Base-by-base conservation (phyloP, 768 basidiomycete genomes). In the Lyophyllum atratum region DNA sequence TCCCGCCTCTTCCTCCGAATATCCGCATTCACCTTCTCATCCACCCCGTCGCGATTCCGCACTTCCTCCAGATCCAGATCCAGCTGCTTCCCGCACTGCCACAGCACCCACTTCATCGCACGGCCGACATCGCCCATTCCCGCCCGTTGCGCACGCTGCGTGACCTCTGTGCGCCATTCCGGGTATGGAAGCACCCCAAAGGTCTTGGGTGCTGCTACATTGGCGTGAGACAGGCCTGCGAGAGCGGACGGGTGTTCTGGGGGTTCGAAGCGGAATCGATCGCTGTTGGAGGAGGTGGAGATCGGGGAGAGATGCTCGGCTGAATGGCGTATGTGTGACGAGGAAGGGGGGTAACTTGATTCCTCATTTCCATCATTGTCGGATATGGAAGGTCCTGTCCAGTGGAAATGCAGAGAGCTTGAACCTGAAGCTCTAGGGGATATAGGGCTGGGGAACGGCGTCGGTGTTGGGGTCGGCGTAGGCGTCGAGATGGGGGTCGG, bases 151-250 rank as follows among this genome's bases (percentile, higher is more conserved):
- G 87, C 87, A 40, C 78, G 75, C 39, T 76, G 71, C 1, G 83
- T 74, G 0, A 85, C 64, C 2, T 76, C 74, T 0, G 74, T 63
- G 0, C 87, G 80, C 88, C 88, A 90, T 60, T 88, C 87, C 0
- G 88, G 88, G 66, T 86, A 89, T 0, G 80, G 81, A 1, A 86
- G 67, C 0, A 80, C 75, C 4, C 75, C 73, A 17, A 76, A 71
- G 14, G 66, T 62, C 28, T 62, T 59, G 2, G 52, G 56, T n/a
- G 51, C 52, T 47, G 52, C 59, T 24, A 53, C 54, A 28, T 48
- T 58, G n/a, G 54, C 54, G 51, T 34, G 61, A 6, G 55, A 63
- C 44, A 60, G 65, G 28, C 39, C 57, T 7, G 63, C 58, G 4
- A 66, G 63, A 0, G 49, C 53, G 2, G 64, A 17, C 1, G 62